These are phyloP conservation scores for Rubia tinctorum DNA, from an alignment of 305 asterid genomes.

Conservation along the genomic window DNA sequence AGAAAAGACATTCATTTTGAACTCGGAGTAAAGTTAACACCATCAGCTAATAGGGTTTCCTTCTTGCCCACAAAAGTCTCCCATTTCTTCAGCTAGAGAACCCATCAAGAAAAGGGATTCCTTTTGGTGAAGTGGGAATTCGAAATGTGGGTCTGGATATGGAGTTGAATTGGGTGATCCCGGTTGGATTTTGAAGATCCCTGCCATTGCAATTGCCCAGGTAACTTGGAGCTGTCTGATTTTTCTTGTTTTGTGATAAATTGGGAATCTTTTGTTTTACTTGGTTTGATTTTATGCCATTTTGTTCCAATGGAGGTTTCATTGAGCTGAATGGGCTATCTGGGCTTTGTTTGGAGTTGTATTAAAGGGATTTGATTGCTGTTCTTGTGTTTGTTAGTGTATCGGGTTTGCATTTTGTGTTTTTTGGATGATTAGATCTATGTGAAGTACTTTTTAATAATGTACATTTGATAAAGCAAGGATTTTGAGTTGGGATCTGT, in stretches of 20 bases:
- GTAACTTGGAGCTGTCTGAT: slow-evolving; percentile 31
- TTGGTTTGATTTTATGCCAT: not conserved
- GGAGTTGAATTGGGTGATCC: slow-evolving; percentile 47
- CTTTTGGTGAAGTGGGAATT: not conserved
- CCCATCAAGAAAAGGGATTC: not conserved
- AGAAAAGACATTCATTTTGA: slow-evolving; percentile 23
- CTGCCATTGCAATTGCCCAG: slow-evolving; percentile 34
- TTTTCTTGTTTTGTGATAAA: not conserved
- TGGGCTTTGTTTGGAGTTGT: not conserved
- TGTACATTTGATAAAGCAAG: slow-evolving; percentile 12
- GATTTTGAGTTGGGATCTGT: slow-evolving; percentile 20
- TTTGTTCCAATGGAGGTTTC: not conserved
- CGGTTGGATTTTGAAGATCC: slow-evolving; percentile 44
- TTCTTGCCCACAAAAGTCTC: slow-evolving; percentile 21
- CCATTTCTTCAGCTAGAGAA: not conserved
- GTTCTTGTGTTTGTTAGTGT: not conserved
- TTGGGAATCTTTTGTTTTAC: not conserved
- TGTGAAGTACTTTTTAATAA: not conserved
- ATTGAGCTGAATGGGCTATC: not conserved
- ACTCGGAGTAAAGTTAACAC: slow-evolving; percentile 34
- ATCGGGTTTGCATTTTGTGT: slow-evolving; percentile 19
- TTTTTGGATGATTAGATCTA: slow-evolving; percentile 50
- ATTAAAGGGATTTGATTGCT: slow-evolving; percentile 5
- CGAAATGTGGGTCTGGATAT: slow-evolving; percentile 28
- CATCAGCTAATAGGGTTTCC: slow-evolving; percentile 23